phyloP scores from a whole-genome alignment of 1,284 basidiomycete genomes.

The Pseudomicrostroma phylloplanum region DNA sequence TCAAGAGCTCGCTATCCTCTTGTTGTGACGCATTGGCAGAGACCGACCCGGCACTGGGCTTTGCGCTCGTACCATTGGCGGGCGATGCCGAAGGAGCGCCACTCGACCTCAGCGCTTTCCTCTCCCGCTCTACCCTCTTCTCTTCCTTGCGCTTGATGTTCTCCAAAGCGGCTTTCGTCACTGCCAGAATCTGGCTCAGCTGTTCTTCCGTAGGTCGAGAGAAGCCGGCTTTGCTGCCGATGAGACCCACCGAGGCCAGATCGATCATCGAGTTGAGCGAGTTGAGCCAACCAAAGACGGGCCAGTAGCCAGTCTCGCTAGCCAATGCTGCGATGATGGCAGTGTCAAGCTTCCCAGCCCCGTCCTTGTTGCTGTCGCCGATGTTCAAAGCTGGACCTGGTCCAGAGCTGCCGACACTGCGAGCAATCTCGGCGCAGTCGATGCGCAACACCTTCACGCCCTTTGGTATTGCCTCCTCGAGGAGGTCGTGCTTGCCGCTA shows the following conservation, averaged over 20 bases:
- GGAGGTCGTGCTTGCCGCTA: slow-evolving; percentile 73
- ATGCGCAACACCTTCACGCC: slow-evolving; percentile 53
- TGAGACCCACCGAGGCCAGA: slow-evolving; percentile 82
- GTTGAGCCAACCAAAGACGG: slow-evolving; percentile 72
- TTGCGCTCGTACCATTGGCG: background rate
- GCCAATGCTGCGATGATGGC: slow-evolving; percentile 67
- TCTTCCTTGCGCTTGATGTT: slow-evolving; percentile 55
- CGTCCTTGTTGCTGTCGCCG: background rate
- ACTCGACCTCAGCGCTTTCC: background rate
- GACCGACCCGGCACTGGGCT: background rate
- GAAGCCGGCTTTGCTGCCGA: slow-evolving; percentile 91
- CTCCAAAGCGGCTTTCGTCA: slow-evolving; percentile 67
- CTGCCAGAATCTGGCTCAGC: slow-evolving; percentile 72
- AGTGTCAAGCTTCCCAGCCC: slow-evolving; percentile 57
- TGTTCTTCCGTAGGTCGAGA: slow-evolving; percentile 77
- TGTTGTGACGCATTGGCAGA: background rate
- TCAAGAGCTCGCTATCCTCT: background rate
- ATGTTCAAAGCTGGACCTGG: background rate
- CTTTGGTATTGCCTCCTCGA: slow-evolving; percentile 56
- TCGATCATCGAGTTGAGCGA: slow-evolving; percentile 81
- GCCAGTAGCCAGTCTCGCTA: slow-evolving; percentile 63
- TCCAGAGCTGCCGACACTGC: slow-evolving; percentile 53
- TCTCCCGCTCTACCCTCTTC: slow-evolving; percentile 11
- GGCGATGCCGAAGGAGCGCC: background rate
- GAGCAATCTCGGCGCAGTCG: slow-evolving; percentile 72